Conservation (phyloP, 2,329 filamentous ascomycete genomes). For the Microsporum ferrugineum region DNA sequence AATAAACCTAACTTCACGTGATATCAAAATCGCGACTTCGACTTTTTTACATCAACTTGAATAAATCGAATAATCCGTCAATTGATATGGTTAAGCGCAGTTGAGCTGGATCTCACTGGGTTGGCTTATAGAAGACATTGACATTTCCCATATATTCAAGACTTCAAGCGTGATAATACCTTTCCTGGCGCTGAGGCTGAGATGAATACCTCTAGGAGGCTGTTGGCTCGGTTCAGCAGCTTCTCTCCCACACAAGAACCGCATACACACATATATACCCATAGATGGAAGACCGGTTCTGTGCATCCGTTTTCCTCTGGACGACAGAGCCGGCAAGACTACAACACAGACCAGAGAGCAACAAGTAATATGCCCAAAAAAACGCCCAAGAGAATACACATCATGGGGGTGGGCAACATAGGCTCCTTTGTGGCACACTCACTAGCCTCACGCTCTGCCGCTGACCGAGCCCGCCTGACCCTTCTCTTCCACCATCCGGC, state of each 20-base stretch:
- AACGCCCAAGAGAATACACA: conserved; percentile 49
- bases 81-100: neutral
- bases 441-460: conserved; percentile 48
- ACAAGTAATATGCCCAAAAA: conserved; percentile 2
- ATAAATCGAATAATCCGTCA: neutral
- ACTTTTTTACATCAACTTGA: neutral
- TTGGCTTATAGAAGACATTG: neutral
- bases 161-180: neutral
- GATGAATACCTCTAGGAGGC: neutral
- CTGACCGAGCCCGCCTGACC: conserved; percentile 55
- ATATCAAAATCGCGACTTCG: neutral
- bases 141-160: neutral
- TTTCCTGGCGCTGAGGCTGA: neutral
- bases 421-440: conserved; percentile 68
- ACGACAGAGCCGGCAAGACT: neutral
- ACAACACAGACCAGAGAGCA: neutral
- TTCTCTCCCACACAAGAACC: neutral
- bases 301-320: neutral
- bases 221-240: neutral
- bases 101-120: neutral
- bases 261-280: neutral
- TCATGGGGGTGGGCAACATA: conserved; percentile 71
- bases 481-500: conserved; percentile 57
- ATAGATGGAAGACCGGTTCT: neutral
- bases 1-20: neutral